A percentile compares a stretch with the other conserved stretches of the same genome.
phyloP scores from a whole-genome alignment of 2,329 filamentous ascomycete genomes.

The Claviceps digitariae region DNA sequence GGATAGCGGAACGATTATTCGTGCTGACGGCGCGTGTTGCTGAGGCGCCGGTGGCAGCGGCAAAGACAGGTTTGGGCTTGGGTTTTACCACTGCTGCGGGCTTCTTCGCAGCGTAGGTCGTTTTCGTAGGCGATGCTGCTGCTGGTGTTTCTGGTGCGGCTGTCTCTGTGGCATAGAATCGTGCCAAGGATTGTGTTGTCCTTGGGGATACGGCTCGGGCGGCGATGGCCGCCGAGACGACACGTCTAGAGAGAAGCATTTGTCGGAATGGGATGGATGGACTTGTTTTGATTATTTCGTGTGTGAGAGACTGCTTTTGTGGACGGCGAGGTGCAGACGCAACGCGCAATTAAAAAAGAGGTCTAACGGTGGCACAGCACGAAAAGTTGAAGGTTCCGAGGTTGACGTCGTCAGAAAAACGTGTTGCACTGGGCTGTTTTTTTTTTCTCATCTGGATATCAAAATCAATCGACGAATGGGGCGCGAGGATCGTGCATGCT shows the following conservation, averaged over 20 bases:
- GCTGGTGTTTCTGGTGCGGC: background rate
- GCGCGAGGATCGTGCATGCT: too few relatives aligned
- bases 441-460: too few relatives aligned
- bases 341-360: too few relatives aligned
- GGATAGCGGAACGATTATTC: background rate
- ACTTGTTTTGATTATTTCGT: too few relatives aligned
- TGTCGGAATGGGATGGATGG: background rate
- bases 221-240: constrained; percentile 9
- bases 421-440: too few relatives aligned
- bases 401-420: too few relatives aligned
- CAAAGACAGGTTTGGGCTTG: background rate
- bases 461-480: too few relatives aligned
- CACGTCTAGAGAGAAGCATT: constrained; percentile 17
- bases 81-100: background rate
- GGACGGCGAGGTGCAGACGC: too few relatives aligned
- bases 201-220: constrained; percentile 7
- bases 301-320: background rate
- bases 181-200: constrained; percentile 3
- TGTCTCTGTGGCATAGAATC: constrained; percentile 14
- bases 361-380: too few relatives aligned
- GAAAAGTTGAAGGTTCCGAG: too few relatives aligned
- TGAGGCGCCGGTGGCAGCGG: background rate
- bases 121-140: background rate
- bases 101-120: background rate
- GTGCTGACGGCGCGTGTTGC: background rate